Conservation (phyloP, 2,329 filamentous ascomycete genomes). For the Aspergillus sp. region DNA sequence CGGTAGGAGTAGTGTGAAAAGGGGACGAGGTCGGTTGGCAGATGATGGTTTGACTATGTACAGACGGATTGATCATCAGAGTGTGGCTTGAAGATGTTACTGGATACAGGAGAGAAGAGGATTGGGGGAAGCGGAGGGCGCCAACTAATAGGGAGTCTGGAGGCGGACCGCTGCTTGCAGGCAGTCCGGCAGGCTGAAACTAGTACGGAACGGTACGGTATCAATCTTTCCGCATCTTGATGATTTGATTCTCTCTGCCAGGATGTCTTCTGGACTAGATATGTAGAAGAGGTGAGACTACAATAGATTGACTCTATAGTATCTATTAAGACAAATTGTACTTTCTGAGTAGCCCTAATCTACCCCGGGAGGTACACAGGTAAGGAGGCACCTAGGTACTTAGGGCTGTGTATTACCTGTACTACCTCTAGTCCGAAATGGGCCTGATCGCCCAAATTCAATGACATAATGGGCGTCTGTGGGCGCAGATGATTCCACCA, state of each 20-base stretch:
- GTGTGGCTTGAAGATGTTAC: background rate
- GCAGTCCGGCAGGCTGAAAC: too few relatives aligned
- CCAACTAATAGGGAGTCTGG: background rate
- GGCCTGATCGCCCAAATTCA: background rate
- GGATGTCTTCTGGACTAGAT: too few relatives aligned
- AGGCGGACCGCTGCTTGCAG: background rate
- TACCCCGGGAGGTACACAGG: background rate
- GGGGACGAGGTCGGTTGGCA: constrained; percentile 1
- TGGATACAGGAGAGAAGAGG: background rate
- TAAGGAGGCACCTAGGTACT: background rate
- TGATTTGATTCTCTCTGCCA: too few relatives aligned
- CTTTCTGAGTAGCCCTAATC: background rate
- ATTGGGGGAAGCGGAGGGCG: background rate
- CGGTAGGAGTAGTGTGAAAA: background rate
- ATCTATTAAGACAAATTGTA: too few relatives aligned
- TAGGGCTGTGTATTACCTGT: background rate
- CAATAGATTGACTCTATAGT: background rate
- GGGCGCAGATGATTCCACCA: background rate
- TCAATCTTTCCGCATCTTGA: too few relatives aligned
- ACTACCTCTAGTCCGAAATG: too few relatives aligned
- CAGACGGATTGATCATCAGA: background rate
- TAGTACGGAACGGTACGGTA: too few relatives aligned
- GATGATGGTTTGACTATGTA: background rate
- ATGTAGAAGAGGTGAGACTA: background rate
- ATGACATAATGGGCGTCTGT: background rate